Evolutionary conservation across 2,329 filamentous ascomycete species (phyloP).

Genomic region (Cladophialophora psammophila): DNA sequence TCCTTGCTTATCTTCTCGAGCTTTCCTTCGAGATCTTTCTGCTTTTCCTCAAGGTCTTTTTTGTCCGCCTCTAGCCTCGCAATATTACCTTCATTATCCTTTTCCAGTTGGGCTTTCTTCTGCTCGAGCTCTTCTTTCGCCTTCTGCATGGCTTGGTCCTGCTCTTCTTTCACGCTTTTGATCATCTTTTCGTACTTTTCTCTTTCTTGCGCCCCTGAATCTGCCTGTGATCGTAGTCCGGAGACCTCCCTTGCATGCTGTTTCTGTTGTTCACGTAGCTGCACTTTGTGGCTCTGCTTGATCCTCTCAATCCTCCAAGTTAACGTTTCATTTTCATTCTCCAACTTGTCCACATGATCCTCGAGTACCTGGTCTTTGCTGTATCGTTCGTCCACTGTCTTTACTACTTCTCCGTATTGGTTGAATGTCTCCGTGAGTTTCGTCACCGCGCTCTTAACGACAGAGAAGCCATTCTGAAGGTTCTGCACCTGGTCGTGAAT

Average conservation of each 20-base stretch:
- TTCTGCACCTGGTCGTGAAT: background rate
- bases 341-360: background rate
- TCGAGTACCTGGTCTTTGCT: background rate
- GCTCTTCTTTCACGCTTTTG: background rate
- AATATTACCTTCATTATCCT: slow-evolving; percentile 4
- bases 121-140: background rate
- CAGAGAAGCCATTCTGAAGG: background rate
- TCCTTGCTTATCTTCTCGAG: slow-evolving; percentile 2
- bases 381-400: slow-evolving; percentile 7
- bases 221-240: background rate
- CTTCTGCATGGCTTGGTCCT: background rate
- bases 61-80: slow-evolving; percentile 9
- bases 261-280: background rate
- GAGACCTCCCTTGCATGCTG: slow-evolving; percentile 8
- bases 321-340: background rate
- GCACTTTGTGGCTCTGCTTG: background rate
- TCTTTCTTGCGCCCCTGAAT: slow-evolving; percentile 5
- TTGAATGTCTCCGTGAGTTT: background rate
- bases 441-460: background rate
- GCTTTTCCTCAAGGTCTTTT: background rate
- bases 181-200: slow-evolving; percentile 12
- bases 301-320: background rate
- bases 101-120: slow-evolving; percentile 8
- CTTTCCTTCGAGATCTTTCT: background rate
- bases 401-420: background rate